These are phyloP conservation scores for Neurospora sp. DNA, from an alignment of 495 filamentous ascomycete genomes.

Conservation along the genomic window DNA sequence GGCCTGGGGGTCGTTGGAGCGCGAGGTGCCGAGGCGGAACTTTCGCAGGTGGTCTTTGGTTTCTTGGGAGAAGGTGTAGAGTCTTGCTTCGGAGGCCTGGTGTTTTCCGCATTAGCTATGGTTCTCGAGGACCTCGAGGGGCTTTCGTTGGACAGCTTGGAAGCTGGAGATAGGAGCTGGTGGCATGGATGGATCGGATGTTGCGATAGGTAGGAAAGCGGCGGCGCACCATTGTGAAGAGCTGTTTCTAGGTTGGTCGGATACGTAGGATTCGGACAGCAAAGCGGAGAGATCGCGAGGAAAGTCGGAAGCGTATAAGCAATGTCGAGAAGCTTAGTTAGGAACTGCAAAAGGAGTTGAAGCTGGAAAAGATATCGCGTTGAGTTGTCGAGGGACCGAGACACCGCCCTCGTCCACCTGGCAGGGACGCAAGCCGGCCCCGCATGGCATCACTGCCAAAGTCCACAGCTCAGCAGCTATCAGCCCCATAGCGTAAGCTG, in stretches of 20 bases:
- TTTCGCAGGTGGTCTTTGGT: slow-evolving; percentile 81
- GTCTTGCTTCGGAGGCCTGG: slow-evolving; percentile 70
- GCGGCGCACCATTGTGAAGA: slow-evolving; percentile 3
- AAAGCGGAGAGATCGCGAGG: background rate
- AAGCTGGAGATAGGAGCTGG: background rate
- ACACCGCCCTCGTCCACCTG: background rate
- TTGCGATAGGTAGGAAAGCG: background rate
- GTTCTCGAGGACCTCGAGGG: background rate
- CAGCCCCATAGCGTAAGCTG: background rate
- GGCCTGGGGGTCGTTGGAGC: slow-evolving; percentile 80
- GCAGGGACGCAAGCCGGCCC: background rate
- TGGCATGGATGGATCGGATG: background rate
- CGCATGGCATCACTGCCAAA: background rate
- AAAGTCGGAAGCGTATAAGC: background rate
- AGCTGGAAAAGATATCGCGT: background rate
- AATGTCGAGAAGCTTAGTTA: background rate
- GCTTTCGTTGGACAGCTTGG: background rate
- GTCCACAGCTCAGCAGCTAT: background rate
- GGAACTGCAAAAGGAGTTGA: background rate
- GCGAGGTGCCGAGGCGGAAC: slow-evolving; percentile 83
- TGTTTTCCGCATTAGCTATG: background rate
- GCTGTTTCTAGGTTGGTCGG: background rate
- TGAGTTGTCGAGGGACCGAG: slow-evolving; percentile 2
- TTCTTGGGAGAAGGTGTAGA: slow-evolving; percentile 88
- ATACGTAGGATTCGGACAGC: background rate